Percentiles rank a stretch among this genome's conserved stretches.
phyloP scores from a whole-genome alignment of 1,139 yeast species.

The Meyerozyma carpophila region DNA sequence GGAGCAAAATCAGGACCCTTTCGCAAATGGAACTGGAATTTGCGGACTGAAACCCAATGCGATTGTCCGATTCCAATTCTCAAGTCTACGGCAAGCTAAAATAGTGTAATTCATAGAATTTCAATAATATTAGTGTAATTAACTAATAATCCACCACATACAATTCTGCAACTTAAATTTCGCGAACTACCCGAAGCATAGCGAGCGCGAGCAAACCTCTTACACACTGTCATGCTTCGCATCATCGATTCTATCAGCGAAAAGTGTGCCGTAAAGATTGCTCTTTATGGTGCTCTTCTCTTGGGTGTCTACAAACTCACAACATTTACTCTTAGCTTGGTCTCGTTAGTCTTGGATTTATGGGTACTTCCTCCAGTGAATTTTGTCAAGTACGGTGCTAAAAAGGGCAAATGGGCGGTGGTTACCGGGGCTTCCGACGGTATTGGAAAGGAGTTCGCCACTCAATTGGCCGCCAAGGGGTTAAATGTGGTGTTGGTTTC shows the following conservation, averaged over 20 bases:
- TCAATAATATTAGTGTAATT: too few species aligned
- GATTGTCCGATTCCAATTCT: too few species aligned
- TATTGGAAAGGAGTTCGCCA: conserved; percentile 86
- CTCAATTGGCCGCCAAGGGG: conserved; percentile 80
- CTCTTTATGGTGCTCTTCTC: conserved; percentile 31
- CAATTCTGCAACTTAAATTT: too few species aligned
- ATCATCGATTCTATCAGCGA: conserved; percentile 13
- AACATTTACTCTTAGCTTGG: conserved; percentile 30
- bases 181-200: too few species aligned
- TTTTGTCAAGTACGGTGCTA: conserved; percentile 65
- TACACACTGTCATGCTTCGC: not conserved
- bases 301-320: conserved; percentile 51
- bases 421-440: conserved; percentile 98
- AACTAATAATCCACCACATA: too few species aligned
- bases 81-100: too few species aligned
- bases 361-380: conserved; percentile 61
- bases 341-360: conserved; percentile 47
- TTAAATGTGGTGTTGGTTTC: conserved; percentile 80
- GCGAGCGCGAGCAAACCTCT: not conserved
- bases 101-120: too few species aligned
- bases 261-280: conserved; percentile 15
- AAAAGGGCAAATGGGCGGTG: conserved; percentile 72
- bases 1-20: too few species aligned
- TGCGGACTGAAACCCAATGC: too few species aligned
- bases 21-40: too few species aligned